Base-by-base conservation (phyloP, 768 basidiomycete genomes). In the Suillus hirtellus region DNA sequence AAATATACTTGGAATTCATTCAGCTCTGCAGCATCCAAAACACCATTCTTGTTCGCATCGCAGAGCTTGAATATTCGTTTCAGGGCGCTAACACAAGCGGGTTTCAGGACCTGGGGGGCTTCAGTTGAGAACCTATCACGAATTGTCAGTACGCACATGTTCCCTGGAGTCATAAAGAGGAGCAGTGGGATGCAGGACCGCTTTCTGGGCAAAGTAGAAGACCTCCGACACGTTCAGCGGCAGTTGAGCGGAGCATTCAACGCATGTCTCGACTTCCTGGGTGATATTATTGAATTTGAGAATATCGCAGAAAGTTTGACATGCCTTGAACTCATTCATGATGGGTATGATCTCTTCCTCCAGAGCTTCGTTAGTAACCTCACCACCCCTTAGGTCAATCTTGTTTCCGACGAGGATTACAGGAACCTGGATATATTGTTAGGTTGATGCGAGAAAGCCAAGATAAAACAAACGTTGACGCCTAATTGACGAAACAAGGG, bases 391-490 rank as follows among this genome's bases (percentile, higher is more conserved):
- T 55, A 98, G 77, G 76, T 99, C 96, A 53, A 99, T 99, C 80
- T 99, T 99, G 80, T 99, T 99, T 60, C 96, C 96, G 31, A 98
- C 93, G 38, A 99, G 83, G 66, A 99, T 96, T 46, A 98, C 95
- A 7, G 96, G 96, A 8, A 99, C 89, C 95, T 96, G 67, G 5
- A 63, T 34, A 9, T 21, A 31, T 35, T 60, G 56, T 58, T 42
- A 58, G 56, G 17, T 17, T 42, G 27, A 31, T 27, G 24, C 24
- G 35, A 59, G 31, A 6, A 35, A 52, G 43, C 8, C 42, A 46
- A 61, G 55, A 60, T 21, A 17, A 67, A 35, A 77, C 83, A 68
- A 71, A 95, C 96, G 80, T 99, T 99, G 70, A 99, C 95, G 60
- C 96, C 96, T 10, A 97, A 84, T 67, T 94, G 89, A 17, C 96